Percentiles rank a stretch among this genome's conserved stretches.
phyloP scores from a whole-genome alignment of 1,284 basidiomycete genomes.

The Trametes pubescens region DNA sequence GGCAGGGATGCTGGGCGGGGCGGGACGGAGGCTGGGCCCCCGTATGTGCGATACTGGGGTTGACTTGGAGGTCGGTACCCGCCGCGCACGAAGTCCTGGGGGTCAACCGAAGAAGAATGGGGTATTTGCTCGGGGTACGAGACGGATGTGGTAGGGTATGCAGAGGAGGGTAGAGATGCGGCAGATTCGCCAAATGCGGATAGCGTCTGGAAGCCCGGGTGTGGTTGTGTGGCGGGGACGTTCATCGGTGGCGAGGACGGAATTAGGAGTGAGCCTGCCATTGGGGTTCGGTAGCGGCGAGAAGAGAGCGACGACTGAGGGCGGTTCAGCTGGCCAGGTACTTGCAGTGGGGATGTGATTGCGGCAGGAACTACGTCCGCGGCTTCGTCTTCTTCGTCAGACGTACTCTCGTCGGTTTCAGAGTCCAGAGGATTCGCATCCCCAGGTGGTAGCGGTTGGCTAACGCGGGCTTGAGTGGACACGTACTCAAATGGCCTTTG shows the following conservation, averaged over 20 bases:
- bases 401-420: constrained; percentile 45
- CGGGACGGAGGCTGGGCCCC: constrained; percentile 27
- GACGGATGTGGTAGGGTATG: constrained; percentile 42
- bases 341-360: constrained; percentile 44
- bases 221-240: constrained; percentile 66
- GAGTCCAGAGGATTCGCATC: constrained; percentile 22
- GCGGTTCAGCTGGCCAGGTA: constrained; percentile 54
- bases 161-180: constrained; percentile 49
- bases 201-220: constrained; percentile 72
- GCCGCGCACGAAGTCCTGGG: constrained; percentile 41
- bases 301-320: constrained; percentile 79
- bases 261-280: constrained; percentile 64
- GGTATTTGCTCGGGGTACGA: constrained; percentile 45
- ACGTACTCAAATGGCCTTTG: constrained; percentile 34
- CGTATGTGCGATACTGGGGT: constrained; percentile 48
- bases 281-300: constrained; percentile 79
- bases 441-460: constrained; percentile 20
- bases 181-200: constrained; percentile 73
- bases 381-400: constrained; percentile 55
- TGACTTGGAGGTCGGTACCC: constrained; percentile 48
- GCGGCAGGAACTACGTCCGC: constrained; percentile 49
- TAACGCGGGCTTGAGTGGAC: constrained; percentile 33
- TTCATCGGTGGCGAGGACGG: constrained; percentile 58
- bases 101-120: constrained; percentile 37
- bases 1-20: constrained; percentile 40